Percentiles rank a stretch among this genome's conserved stretches.
Conservation (phyloP, 78 protist genomes). For the Polysphondylium violaceum region DNA sequence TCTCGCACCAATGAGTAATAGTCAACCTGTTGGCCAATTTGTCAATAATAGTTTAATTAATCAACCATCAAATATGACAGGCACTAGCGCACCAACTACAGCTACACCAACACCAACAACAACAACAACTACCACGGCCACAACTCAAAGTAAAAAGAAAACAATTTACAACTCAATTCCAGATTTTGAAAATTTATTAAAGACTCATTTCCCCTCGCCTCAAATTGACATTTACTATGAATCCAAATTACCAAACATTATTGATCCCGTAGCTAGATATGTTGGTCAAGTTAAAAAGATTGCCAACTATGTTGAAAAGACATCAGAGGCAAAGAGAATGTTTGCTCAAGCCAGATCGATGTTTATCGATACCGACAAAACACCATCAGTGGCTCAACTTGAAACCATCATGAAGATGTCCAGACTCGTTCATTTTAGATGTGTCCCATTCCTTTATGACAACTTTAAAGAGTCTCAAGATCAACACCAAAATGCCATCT, state of each 20-base stretch:
- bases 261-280: slow-evolving; percentile 37
- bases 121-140: background rate
- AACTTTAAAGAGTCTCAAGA: slow-evolving; percentile 26
- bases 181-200: slow-evolving; percentile 44
- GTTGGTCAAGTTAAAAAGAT: slow-evolving; percentile 55
- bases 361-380: slow-evolving; percentile 57
- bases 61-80: too few relatives aligned
- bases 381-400: slow-evolving; percentile 54
- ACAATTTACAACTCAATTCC: slow-evolving; percentile 7
- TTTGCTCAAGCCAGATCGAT: slow-evolving; percentile 54
- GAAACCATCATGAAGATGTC: slow-evolving; percentile 76
- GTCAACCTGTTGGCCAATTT: too few relatives aligned
- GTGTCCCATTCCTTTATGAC: slow-evolving; percentile 78
- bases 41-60: too few relatives aligned
- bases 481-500: slow-evolving; percentile 27
- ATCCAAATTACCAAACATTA: slow-evolving; percentile 25
- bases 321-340: slow-evolving; percentile 57
- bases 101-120: background rate
- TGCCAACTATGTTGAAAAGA: slow-evolving; percentile 53
- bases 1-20: background rate
- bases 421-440: slow-evolving; percentile 68
- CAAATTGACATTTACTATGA: background rate
- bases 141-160: slow-evolving; percentile 18
- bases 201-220: slow-evolving; percentile 33
- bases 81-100: slow-evolving; percentile 6